Evolutionary conservation across 2,329 filamentous ascomycete species (phyloP), one percentile per base, ranked within the genome.

Genomic region (Diaporthe caulivora): DNA sequence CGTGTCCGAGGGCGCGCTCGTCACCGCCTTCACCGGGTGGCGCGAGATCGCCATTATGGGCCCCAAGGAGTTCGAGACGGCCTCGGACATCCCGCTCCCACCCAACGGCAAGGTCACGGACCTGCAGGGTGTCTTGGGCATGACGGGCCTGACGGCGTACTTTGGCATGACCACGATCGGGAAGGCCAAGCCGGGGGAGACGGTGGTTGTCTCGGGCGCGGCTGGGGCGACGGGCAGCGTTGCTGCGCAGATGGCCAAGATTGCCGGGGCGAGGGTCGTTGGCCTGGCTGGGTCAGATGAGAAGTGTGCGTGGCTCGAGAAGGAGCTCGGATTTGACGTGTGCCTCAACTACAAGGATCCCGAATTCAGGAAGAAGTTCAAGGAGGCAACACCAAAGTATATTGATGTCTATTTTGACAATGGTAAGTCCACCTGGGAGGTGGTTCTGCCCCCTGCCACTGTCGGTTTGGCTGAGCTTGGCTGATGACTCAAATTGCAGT

Each of bases 371-470:
- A 81, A 86, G 76, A 86, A 91, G 81, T 89, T 94, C 78, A 86
- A 87, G 77, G 87, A 86, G 55, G 90, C 88, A 3, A 93, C 91
- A n/a, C 87, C 86, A 55, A 83, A 86, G 11, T 81, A 73, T 51
- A 92, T 92, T 70, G 90, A 93, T 82, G 91, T 94, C n/a, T 94
- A 91, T 81, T 94, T 90, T 80, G 92, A 94, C 82, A 94, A 94
- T 82, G 79, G 78, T 78, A 17, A 76, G 76, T 74, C 64, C 10
- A 1, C 13, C 18, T 57, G 37, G 7, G 4, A 29, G 31, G 31
- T 1, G 31, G 44, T 31, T 37, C 18, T 29, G 53, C 10, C n/a
- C 31, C 7, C 2, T 54, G 53, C 29, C 18, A 2, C 31, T 3
- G 51, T n/a, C 4, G 13, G 21, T 24, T 15, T 9, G 34, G 18